Percentiles rank a stretch among this genome's conserved stretches.
Evolutionary conservation across 208 protist genomes (phyloP).

Genomic region (Leishmania guyanensis): DNA sequence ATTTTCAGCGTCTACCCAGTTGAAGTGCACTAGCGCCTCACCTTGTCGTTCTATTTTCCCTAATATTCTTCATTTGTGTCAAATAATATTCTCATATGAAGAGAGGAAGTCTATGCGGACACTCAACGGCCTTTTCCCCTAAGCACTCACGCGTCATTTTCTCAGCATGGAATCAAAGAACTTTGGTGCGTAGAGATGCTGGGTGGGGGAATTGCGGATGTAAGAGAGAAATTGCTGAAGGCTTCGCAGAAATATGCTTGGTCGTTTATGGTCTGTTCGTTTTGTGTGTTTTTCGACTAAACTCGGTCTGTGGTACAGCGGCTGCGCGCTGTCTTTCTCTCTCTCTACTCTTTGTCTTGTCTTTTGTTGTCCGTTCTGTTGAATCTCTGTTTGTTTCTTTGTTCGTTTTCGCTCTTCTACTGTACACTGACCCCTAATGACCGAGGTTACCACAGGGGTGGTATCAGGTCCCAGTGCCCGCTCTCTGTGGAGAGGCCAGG

Average conservation of each 20-base stretch:
- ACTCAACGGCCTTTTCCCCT: background rate
- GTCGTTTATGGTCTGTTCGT: background rate
- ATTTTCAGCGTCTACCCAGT: background rate
- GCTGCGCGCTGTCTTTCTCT: background rate
- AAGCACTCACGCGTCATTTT: background rate
- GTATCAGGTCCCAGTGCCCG: background rate
- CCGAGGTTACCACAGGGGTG: background rate
- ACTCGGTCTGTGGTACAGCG: background rate
- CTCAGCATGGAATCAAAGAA: background rate
- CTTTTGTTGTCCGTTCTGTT: background rate
- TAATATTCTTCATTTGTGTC: conserved; percentile 11
- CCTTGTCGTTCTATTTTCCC: conserved; percentile 12
- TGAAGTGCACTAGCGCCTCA: background rate
- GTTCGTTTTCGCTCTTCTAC: background rate
- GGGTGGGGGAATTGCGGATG: background rate
- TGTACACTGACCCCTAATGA: background rate
- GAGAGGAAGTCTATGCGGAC: background rate
- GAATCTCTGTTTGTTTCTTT: background rate
- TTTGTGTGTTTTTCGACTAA: background rate
- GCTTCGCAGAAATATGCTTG: background rate
- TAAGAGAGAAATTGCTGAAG: background rate
- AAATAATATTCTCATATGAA: background rate
- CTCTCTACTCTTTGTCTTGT: background rate
- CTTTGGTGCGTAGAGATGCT: background rate
- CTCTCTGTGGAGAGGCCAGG: background rate